Evolutionary conservation across 495 filamentous ascomycete genomes (phyloP), one percentile per base, ranked within the genome.

Genomic region (Trichodelitschia bisporula): DNA sequence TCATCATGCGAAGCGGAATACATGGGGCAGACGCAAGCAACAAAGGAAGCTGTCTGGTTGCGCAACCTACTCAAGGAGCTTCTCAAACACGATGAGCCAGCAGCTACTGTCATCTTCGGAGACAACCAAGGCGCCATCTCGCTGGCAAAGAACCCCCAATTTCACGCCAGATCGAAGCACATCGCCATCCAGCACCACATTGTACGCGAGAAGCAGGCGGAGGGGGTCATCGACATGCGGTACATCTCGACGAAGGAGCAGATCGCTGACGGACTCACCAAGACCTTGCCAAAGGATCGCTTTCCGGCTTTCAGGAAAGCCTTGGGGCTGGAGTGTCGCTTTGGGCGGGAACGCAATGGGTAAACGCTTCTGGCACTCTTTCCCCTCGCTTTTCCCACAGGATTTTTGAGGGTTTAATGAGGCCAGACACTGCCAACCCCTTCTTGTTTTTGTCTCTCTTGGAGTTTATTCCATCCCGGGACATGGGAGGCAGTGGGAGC

Each of bases 1-100:
- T 57, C 47, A 12, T 49, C 37, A 24, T 49, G 36, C 21, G 47
- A 58, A 41, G 52, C 53, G 6, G 51, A 57, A 36, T 59, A 48
- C 31, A 39, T 57, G 4, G 48, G 30, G 16, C 26, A 40, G 16
- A 52, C 35, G 15, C 28, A 51, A 35, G 52, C 48, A 21, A 45
- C 40, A 2, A 56, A 55, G 40, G 54, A 58, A 39, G 42, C 49
- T 2, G 43, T 57, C 16, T 56, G 45, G 46, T 29, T 57, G 19
- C 26, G 36, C 39, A 44, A 36, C 24, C 36, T 55, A 6, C 41
- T 53, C 11, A 36, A 42, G 25, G 44, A 51, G 28, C 31, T 51
- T 10, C 41, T 43, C 18, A 37, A 38, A 26, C 26, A 21, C 18
- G 23, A 46, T 29, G 40, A 32, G 18, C 30, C 19, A 36, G 15